Evolutionary conservation across 176 grass and related monocot genomes (phyloP), one percentile per base, ranked within the genome.

Genomic region (Ensete ventricosum): DNA sequence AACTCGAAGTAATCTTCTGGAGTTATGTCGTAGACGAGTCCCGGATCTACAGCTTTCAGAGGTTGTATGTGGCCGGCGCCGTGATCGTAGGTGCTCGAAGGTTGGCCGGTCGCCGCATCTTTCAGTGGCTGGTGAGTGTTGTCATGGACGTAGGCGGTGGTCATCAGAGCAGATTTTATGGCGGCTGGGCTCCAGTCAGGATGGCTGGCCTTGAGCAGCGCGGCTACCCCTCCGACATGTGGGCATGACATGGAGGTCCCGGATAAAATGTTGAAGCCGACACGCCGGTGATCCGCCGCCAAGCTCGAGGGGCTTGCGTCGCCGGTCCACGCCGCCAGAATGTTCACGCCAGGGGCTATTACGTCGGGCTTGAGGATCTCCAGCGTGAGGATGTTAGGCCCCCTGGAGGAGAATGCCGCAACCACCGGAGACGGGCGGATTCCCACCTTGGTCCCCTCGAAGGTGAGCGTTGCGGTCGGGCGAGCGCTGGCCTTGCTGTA

Each of bases 221-320:
- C 91, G 0, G 95, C 95, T 55, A 99, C 91, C 54, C 95, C 95
- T 24, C 84, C 95, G 72, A 99, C 95, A 76, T 99, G 95, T 62
- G 95, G 95, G 84, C 95, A 99, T 25, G 95, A 99, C 95, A 99
- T 99, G 75, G 95, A 99, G 49, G 95, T 99, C 14, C 95, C 95
- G 6, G 95, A 99, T 49, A 99, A 78, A 89, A 99, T 99, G 82
- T 99, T 99, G 82, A 94, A 99, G 27, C 77, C 73, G 52, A 99
- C 95, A 62, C 90, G 88, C 25, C 95, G 88, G 54, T 67, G 55
- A 65, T 99, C 95, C 17, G 80, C 87, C 53, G 82, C 9, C 73
- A 99, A 52, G 78, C 95, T 99, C 34, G 95, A 94, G 9, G 90
- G 95, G 76, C 95, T 93, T 2, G 91, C 77, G 50, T 83, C 81